Percentiles rank a stretch among this genome's conserved stretches.
Evolutionary conservation across 139 green algal species (phyloP).

Genomic region (Zygnema cylindricum): DNA sequence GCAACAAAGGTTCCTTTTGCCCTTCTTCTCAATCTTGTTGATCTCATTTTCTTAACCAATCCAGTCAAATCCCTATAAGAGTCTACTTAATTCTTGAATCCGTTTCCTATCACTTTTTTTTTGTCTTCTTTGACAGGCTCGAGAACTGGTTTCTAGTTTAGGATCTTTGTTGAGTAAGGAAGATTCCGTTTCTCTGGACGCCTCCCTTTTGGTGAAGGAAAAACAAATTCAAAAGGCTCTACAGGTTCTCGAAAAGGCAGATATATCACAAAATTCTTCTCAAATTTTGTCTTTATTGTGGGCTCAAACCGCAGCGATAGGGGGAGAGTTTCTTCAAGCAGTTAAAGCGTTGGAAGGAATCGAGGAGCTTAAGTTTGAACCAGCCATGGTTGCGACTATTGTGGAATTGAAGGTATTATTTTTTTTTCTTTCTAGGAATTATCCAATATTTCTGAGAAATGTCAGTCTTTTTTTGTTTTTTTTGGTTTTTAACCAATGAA

Average conservation of each 20-base stretch:
- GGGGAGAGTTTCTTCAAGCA: slow-evolving; percentile 4
- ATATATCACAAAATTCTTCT: too few relatives aligned
- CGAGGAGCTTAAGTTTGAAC: slow-evolving; percentile 21
- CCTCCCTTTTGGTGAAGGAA: slow-evolving; percentile 67
- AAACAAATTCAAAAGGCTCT: slow-evolving; percentile 8
- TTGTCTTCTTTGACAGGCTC: slow-evolving; percentile 3
- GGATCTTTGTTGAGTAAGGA: not conserved
- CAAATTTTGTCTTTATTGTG: not conserved
- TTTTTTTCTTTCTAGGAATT: not conserved
- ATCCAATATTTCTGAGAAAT: too few relatives aligned
- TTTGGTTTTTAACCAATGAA: too few relatives aligned
- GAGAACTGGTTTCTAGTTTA: not conserved
- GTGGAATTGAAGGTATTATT: slow-evolving; percentile 41
- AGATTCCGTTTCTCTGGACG: slow-evolving; percentile 69
- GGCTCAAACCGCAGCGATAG: slow-evolving; percentile 34
- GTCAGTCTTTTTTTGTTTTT: not conserved
- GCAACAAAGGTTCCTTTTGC: too few relatives aligned
- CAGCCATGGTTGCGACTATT: slow-evolving; percentile 39
- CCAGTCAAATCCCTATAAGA: too few relatives aligned
- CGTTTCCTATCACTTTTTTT: not conserved
- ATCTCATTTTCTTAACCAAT: too few relatives aligned
- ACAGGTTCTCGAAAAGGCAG: not conserved
- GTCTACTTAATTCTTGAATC: too few relatives aligned
- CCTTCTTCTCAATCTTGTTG: too few relatives aligned
- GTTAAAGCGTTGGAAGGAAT: slow-evolving; percentile 25